Base-by-base conservation (phyloP, 495 filamentous ascomycete genomes). In the Staphylotrichum longicolle region DNA sequence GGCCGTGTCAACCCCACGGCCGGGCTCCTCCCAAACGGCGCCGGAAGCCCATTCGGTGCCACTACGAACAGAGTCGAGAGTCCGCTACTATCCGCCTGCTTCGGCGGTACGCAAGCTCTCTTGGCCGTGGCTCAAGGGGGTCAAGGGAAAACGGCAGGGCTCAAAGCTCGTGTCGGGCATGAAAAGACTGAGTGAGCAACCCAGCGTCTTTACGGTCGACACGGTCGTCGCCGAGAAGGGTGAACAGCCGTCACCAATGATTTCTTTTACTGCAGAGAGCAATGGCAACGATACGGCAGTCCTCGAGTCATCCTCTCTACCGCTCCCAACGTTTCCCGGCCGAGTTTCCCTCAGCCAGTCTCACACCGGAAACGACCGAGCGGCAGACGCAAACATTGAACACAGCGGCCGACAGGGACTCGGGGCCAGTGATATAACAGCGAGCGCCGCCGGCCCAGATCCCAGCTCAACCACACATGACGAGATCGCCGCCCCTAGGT, bases 41-140 rank as follows among this genome's bases (percentile, higher is more conserved):
- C 42, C 50, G 10, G 50, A 60, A 32, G 55, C 54, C 1, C 57
- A 62, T 3, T 41, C 34, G 0, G 44, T 61, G 8, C 57, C 63
- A 8, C 54, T 66, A 0, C 52, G 63, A 35, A 14, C 62, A 7
- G 51, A 61, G 34, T 65, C 63, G 10, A 57, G 54, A 14, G 15
- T 60, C 4, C 55, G 40, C 1, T 54, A 66, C 9, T 48, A 63
- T 9, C 68, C 63, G 20, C 60, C 57, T 11, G 45, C 50, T 14
- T 30, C 52, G n/a, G 32, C 53, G 4, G 20, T 9, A 4, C 58
- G 61, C 7, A 70, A 63, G 12, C 57, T 67, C 27, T 59, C 66
- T 1, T 72, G 70, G 70, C 64, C 64, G 11, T 69, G 70, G 70
- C 47, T 65, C 50, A 66, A 62, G 33, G 60, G 42, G 0, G 42